These are phyloP conservation scores for Chrysopogon serrulatus DNA, from an alignment of 176 grass and related monocot genomes.

Conservation along the genomic window DNA sequence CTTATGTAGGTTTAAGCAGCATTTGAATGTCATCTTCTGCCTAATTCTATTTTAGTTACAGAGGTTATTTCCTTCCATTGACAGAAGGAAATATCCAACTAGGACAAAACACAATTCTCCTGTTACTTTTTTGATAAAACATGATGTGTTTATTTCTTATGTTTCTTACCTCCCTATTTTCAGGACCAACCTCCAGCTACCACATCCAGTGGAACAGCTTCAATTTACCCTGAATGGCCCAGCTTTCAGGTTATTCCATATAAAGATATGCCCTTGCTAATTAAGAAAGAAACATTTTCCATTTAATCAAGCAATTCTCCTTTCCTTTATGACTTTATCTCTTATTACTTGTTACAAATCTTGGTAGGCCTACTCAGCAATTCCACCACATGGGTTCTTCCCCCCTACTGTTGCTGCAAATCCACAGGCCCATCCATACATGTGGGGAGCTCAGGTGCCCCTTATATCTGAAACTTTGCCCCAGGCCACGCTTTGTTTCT, in stretches of 20 bases:
- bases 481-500: not conserved
- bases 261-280: not conserved
- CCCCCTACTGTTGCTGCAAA: slow-evolving; percentile 51
- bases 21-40: slow-evolving; percentile 9
- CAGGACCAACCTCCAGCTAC: slow-evolving; percentile 78
- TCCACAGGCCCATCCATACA: slow-evolving; percentile 78
- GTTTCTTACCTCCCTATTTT: slow-evolving; percentile 11
- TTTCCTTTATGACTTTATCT: not conserved
- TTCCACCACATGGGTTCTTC: slow-evolving; percentile 81
- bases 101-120: not conserved
- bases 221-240: slow-evolving; percentile 82
- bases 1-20: not conserved
- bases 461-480: slow-evolving; percentile 1
- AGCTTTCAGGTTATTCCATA: slow-evolving; percentile 64
- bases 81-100: not conserved
- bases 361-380: slow-evolving; percentile 67
- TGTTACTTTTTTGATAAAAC: not conserved
- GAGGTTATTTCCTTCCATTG: not conserved
- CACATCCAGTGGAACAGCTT: slow-evolving; percentile 43
- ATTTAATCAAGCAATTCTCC: not conserved
- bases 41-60: slow-evolving; percentile 9
- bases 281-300: not conserved
- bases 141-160: not conserved
- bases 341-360: not conserved
- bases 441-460: slow-evolving; percentile 95